phyloP scores from a whole-genome alignment of 352 stramenopile species.

The Peronosclerospora sorghi region DNA sequence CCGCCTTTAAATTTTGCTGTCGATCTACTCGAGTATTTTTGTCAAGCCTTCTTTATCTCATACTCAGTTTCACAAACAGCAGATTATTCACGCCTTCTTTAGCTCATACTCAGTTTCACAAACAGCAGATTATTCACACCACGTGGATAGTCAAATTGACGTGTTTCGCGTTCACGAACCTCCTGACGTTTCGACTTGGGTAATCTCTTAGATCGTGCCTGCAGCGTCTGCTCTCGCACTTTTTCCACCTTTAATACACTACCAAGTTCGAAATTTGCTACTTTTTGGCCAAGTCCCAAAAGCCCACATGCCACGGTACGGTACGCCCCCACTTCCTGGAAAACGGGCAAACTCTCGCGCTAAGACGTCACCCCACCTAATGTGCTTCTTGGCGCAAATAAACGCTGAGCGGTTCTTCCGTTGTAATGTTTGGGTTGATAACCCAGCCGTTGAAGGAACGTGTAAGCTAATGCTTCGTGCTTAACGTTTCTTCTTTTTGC shows the following conservation, averaged over 20 bases:
- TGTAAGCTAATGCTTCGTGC: slow-evolving; percentile 62
- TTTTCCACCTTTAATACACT: slow-evolving; percentile 63
- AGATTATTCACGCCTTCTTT: slow-evolving; percentile 61
- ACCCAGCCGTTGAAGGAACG: slow-evolving; percentile 18
- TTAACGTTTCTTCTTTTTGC: slow-evolving; percentile 68
- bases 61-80: slow-evolving; percentile 66
- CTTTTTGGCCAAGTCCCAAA: slow-evolving; percentile 50
- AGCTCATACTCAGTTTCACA: slow-evolving; percentile 38
- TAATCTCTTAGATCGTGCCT: slow-evolving; percentile 45
- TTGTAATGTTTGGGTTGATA: slow-evolving; percentile 9
- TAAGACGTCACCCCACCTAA: slow-evolving; percentile 64
- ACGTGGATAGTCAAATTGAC: slow-evolving; percentile 74
- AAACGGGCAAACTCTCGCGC: slow-evolving; percentile 72
- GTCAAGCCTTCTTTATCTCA: slow-evolving; percentile 22
- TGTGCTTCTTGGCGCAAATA: slow-evolving; percentile 48
- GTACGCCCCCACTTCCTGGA: slow-evolving; percentile 61
- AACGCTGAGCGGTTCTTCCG: slow-evolving; percentile 57
- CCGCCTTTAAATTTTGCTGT: slow-evolving; percentile 10
- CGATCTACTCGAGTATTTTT: slow-evolving; percentile 25
- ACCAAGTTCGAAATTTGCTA: slow-evolving; percentile 56
- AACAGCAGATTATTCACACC: slow-evolving; percentile 73
- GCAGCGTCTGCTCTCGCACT: slow-evolving; percentile 32
- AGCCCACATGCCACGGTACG: slow-evolving; percentile 75
- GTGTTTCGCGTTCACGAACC: slow-evolving; percentile 55
- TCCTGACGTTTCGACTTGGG: slow-evolving; percentile 44